A percentile compares a stretch with the other conserved stretches of the same genome.
These are phyloP conservation scores for Trichoderma cornu-damae DNA, from an alignment of 2,329 filamentous ascomycete species.

Conservation along the genomic window DNA sequence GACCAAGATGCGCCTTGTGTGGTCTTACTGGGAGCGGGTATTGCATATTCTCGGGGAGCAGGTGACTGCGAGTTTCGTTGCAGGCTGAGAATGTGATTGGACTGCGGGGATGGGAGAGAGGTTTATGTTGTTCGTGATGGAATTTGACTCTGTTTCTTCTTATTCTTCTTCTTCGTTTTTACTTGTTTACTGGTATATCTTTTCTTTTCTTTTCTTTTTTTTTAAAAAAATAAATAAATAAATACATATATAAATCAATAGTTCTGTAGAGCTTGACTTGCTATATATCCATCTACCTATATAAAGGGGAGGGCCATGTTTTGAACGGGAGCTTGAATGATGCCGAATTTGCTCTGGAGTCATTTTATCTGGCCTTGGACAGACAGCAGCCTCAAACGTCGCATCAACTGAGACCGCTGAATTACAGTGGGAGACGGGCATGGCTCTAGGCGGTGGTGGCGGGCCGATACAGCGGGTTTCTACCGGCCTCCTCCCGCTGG, in stretches of 20 bases:
- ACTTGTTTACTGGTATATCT: not conserved
- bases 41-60: not conserved
- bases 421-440: slow-evolving; percentile 16
- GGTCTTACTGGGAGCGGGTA: not conserved
- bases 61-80: slow-evolving; percentile 3
- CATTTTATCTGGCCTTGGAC: not conserved
- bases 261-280: not conserved
- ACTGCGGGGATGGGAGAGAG: not conserved
- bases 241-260: no score
- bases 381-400: not conserved
- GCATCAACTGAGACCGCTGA: not conserved
- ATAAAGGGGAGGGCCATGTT: no score
- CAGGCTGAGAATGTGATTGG: slow-evolving; percentile 4
- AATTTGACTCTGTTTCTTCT: slow-evolving; percentile 7
- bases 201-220: not conserved
- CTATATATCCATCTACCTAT: no score
- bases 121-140: slow-evolving; percentile 2
- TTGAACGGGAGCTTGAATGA: not conserved
- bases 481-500: slow-evolving; percentile 13
- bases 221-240: no score
- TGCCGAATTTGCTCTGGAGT: not conserved
- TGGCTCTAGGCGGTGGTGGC: slow-evolving; percentile 21
- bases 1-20: not conserved
- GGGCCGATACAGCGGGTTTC: slow-evolving; percentile 12
- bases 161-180: not conserved